Evolutionary conservation across 2,329 filamentous ascomycete genomes (phyloP).

Genomic region (Beauveria asiatica): DNA sequence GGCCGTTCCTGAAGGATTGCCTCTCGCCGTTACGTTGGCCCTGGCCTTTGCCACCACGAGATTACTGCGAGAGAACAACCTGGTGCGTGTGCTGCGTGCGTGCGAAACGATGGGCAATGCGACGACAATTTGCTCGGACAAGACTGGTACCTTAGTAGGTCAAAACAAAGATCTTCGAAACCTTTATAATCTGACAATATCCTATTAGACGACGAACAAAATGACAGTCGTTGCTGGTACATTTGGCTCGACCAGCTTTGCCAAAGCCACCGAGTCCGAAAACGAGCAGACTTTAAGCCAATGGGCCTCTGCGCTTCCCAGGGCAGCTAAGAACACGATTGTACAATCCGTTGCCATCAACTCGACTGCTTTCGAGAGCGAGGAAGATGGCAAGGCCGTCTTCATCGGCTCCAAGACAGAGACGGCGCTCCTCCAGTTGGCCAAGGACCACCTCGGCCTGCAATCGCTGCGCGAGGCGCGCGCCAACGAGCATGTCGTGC

Average conservation of each 20-base stretch:
- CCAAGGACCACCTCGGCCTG: slow-evolving; percentile 42
- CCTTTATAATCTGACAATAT: background rate
- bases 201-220: slow-evolving; percentile 47
- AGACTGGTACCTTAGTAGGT: slow-evolving; percentile 26
- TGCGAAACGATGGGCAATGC: slow-evolving; percentile 68
- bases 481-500: slow-evolving; percentile 36
- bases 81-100: slow-evolving; percentile 57
- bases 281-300: slow-evolving; percentile 13
- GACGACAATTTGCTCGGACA: slow-evolving; percentile 67
- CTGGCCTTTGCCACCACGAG: slow-evolving; percentile 61
- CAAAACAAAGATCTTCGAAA: background rate
- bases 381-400: slow-evolving; percentile 33
- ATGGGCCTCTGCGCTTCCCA: slow-evolving; percentile 16
- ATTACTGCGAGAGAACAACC: slow-evolving; percentile 63
- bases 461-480: slow-evolving; percentile 36
- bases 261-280: slow-evolving; percentile 19
- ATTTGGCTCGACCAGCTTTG: slow-evolving; percentile 39
- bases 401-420: slow-evolving; percentile 51
- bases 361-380: slow-evolving; percentile 48
- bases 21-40: slow-evolving; percentile 58
- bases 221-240: slow-evolving; percentile 68
- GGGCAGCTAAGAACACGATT: slow-evolving; percentile 25
- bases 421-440: slow-evolving; percentile 43
- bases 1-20: slow-evolving; percentile 58
- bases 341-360: slow-evolving; percentile 44